These are phyloP conservation scores for Misopates orontium DNA, from an alignment of 257 asterid species.

Conservation along the genomic window DNA sequence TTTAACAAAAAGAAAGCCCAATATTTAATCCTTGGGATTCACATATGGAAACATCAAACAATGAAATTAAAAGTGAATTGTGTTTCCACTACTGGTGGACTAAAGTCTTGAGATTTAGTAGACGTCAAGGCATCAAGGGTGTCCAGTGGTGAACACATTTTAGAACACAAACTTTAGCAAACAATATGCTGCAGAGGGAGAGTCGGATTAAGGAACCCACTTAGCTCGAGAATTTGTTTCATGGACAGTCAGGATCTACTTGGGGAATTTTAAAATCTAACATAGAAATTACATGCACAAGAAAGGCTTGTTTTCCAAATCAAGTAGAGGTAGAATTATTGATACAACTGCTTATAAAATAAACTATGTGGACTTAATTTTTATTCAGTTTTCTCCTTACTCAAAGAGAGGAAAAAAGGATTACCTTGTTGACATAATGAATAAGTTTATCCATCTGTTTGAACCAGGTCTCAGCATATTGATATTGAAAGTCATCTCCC, in stretches of 20 bases:
- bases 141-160: not conserved
- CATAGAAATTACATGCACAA: not conserved
- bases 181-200: not conserved
- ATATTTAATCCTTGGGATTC: too few species aligned
- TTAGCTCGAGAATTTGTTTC: not conserved
- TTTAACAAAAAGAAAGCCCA: too few species aligned
- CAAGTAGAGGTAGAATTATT: not conserved
- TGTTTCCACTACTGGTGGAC: not conserved
- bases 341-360: not conserved
- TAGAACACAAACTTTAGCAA: not conserved
- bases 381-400: conserved; percentile 1
- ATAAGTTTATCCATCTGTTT: conserved; percentile 92
- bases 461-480: conserved; percentile 90
- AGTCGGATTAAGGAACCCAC: conserved; percentile 3
- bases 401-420: conserved; percentile 3
- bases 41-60: too few species aligned
- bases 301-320: not conserved
- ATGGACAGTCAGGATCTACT: not conserved
- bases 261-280: not conserved
- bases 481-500: conserved; percentile 90
- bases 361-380: not conserved
- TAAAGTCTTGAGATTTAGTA: not conserved
- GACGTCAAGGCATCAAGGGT: too few species aligned
- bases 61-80: too few species aligned
- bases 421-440: conserved; percentile 81